Percentiles rank a stretch among this genome's conserved stretches.
phyloP scores from a whole-genome alignment of 2,329 filamentous ascomycete species.

The Arthrinium phaeospermum region DNA sequence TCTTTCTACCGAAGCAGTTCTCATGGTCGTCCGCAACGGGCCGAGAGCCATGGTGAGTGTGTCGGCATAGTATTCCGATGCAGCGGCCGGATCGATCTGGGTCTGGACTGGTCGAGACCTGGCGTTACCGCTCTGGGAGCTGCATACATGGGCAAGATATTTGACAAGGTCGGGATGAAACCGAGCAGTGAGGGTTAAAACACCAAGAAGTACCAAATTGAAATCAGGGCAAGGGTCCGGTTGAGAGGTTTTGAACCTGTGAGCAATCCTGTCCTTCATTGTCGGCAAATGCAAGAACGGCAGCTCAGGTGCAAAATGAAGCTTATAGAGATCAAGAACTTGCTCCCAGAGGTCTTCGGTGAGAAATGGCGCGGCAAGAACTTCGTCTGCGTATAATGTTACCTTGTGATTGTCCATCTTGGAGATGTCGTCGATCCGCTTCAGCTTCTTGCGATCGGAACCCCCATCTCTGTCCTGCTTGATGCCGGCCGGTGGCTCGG shows the following conservation, averaged over 20 bases:
- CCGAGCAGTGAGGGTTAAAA: constrained; percentile 71
- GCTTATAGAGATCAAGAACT: constrained; percentile 71
- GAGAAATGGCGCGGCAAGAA: constrained; percentile 65
- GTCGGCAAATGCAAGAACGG: constrained; percentile 73
- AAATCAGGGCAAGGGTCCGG: constrained; percentile 51
- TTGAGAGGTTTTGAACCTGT: constrained; percentile 45
- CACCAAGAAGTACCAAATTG: constrained; percentile 66
- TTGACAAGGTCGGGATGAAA: constrained; percentile 68
- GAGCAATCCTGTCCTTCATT: constrained; percentile 59
- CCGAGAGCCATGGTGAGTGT: constrained; percentile 59
- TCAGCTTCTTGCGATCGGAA: constrained; percentile 56
- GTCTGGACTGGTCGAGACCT: constrained; percentile 42
- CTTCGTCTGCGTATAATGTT: constrained; percentile 57
- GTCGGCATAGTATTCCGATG: constrained; percentile 69
- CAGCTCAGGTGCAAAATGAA: constrained; percentile 74
- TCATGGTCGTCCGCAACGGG: constrained; percentile 53
- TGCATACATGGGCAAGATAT: constrained; percentile 52
- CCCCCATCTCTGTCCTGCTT: constrained; percentile 50
- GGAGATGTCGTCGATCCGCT: constrained; percentile 50
- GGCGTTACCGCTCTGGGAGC: constrained; percentile 38
- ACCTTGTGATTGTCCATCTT: constrained; percentile 45
- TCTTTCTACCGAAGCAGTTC: constrained; percentile 62
- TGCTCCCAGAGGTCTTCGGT: constrained; percentile 71
- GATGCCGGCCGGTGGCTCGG: constrained; percentile 42
- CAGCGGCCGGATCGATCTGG: constrained; percentile 56